A percentile compares a stretch with the other conserved stretches of the same genome.
Evolutionary conservation across 345 rosid genomes (phyloP).

Genomic region (Boechera stricta): DNA sequence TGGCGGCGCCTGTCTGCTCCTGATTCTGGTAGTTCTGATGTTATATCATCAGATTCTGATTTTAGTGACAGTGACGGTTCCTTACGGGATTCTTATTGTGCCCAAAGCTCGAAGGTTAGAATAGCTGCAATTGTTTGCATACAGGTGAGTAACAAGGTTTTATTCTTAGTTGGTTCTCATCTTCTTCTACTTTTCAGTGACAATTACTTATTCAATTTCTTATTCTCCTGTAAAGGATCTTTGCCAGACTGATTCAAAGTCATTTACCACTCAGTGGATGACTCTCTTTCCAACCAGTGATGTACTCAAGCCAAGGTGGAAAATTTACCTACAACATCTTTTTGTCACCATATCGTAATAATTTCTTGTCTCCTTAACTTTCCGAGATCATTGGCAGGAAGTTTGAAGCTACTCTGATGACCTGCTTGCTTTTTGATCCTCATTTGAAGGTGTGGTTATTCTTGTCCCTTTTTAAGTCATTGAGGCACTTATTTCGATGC

Average conservation of each 20-base stretch:
- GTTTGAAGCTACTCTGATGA: conserved; percentile 38
- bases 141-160: conserved; percentile 58
- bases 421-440: conserved; percentile 88
- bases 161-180: conserved; percentile 27
- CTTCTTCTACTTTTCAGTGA: conserved; percentile 4
- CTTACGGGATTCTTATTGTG: conserved; percentile 51
- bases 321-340: conserved; percentile 21
- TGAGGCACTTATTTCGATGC: conserved; percentile 13
- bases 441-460: conserved; percentile 61
- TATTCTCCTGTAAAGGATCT: conserved; percentile 63
- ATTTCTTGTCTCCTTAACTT: not conserved
- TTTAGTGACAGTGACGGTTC: conserved; percentile 72
- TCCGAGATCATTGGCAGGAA: too few relatives aligned
- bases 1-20: conserved; percentile 49
- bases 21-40: conserved; percentile 50
- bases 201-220: conserved; percentile 9
- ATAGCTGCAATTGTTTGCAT: conserved; percentile 79
- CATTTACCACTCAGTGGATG: conserved; percentile 87
- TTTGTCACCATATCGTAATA: conserved; percentile 23
- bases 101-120: conserved; percentile 74
- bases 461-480: conserved; percentile 12
- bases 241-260: conserved; percentile 88
- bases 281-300: conserved; percentile 85
- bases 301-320: conserved; percentile 76
- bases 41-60: too few relatives aligned